Conservation (phyloP, 2,329 filamentous ascomycete species). For the Podosphaera aphanis region DNA sequence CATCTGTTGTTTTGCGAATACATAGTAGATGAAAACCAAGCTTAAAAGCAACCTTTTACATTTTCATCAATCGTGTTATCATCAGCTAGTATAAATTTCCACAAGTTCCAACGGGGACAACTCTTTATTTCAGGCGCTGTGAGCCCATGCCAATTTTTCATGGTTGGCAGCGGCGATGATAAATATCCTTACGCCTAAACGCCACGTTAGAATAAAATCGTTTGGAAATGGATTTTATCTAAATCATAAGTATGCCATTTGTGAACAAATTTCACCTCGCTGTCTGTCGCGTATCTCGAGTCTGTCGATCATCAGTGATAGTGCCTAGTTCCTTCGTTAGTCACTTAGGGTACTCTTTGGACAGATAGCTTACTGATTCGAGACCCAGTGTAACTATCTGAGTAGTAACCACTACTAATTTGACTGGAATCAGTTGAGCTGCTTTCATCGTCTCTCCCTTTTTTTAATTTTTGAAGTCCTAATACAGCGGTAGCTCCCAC, state of each 20-base stretch:
- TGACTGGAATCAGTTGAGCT: constrained; percentile 11
- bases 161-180: neutral
- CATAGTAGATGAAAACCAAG: no score
- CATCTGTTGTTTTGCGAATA: no score
- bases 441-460: constrained; percentile 8
- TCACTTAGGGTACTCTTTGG: neutral
- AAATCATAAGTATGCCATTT: neutral
- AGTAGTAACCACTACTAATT: constrained; percentile 14
- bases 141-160: neutral
- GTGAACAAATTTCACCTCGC: neutral
- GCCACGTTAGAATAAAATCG: neutral
- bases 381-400: constrained; percentile 15
- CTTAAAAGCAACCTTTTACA: no score
- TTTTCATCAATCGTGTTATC: no score
- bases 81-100: no score
- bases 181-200: neutral
- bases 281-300: constrained; percentile 8
- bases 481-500: constrained; percentile 13
- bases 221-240: neutral
- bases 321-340: constrained; percentile 11
- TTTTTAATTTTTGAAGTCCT: constrained; percentile 14
- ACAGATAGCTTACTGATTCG: constrained; percentile 13
- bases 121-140: neutral
- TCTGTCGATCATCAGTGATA: constrained; percentile 14
- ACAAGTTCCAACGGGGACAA: neutral